Evolutionary conservation across 495 filamentous ascomycete genomes (phyloP), one percentile per base, ranked within the genome.

Genomic region (Daldinia bambusicola): DNA sequence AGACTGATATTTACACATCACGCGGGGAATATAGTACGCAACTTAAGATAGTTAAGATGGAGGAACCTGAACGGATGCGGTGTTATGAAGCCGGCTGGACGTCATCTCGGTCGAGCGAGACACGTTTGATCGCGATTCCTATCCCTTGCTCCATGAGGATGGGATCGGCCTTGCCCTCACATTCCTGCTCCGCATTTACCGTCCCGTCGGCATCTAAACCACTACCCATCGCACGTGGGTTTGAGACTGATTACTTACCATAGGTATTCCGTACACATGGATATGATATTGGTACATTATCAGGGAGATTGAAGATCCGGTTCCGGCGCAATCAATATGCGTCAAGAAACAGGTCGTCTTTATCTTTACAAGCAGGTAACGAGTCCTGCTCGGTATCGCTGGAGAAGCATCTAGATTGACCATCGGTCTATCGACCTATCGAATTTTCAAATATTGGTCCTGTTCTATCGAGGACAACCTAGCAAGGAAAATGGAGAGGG

Each of bases 91-190:
- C 16, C 52, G 43, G 66, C 38, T n/a, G 22, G 58, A 8, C 45
- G 18, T 31, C 26, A 18, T 22, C 13, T 41, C 45, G 48, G 32
- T 38, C 38, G 43, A 14, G 16, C 22, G 4, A 52, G 56, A 38
- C 48, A 26, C 43, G 43, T 38, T 38, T n/a, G 58, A 43, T 52
- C 51, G 43, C 52, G 41, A 61, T n/a, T 18, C 12, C 4, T 57
- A 62, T 66, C 57, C 68, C 62, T 70, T 66, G 10, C 68, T 31
- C 10, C 30, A 22, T 31, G 50, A 10, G n/a, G 38, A 60, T 31
- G 61, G 1, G 36, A 26, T 31, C 45, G 61, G 22, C 48, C 30
- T 32, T 30, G 45, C 51, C 13, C 18, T 13, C 26, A n/a, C 55
- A 64, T 58, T 51, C 60, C 55, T 60, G 37, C 22, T 38, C 37